A percentile compares a stretch with the other conserved stretches of the same genome.
phyloP scores from a whole-genome alignment of 2,329 filamentous ascomycete species.

The Fusarium stilboides region DNA sequence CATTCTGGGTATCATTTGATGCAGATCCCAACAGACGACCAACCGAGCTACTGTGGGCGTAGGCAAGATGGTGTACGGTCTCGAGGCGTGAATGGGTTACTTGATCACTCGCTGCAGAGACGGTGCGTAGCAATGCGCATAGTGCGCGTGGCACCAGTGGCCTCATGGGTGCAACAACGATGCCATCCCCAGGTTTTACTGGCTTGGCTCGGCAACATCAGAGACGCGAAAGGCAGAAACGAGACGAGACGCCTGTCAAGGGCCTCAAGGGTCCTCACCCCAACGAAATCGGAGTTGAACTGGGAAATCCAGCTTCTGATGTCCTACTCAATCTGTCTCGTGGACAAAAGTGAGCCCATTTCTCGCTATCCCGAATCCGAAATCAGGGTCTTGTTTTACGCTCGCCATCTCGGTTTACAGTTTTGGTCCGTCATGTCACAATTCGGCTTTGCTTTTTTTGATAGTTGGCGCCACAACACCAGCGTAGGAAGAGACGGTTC shows the following conservation, averaged over 20 bases:
- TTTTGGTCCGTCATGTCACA: slow-evolving; percentile 28
- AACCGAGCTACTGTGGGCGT: slow-evolving; percentile 29
- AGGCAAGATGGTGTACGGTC: slow-evolving; percentile 45
- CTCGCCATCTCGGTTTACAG: slow-evolving; percentile 28
- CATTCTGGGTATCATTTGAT: slow-evolving; percentile 33
- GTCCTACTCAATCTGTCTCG: slow-evolving; percentile 27
- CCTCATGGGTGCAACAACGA: slow-evolving; percentile 33
- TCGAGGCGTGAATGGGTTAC: slow-evolving; percentile 45
- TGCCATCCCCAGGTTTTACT: slow-evolving; percentile 44
- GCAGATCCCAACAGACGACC: slow-evolving; percentile 47
- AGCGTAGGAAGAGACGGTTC: slow-evolving; percentile 15
- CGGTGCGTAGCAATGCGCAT: slow-evolving; percentile 31
- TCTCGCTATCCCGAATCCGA: slow-evolving; percentile 33
- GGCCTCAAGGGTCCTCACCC: slow-evolving; percentile 32
- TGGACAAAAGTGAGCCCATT: slow-evolving; percentile 34
- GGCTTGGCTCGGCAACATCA: slow-evolving; percentile 31
- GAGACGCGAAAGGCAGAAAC: slow-evolving; percentile 14
- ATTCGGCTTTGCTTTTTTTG: slow-evolving; percentile 23
- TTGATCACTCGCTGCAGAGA: slow-evolving; percentile 26
- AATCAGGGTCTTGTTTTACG: slow-evolving; percentile 26
- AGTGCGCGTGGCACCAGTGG: slow-evolving; percentile 50
- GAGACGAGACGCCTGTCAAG: slow-evolving; percentile 25
- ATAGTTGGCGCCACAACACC: slow-evolving; percentile 31
- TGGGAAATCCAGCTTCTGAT: slow-evolving; percentile 28
- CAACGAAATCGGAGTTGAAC: slow-evolving; percentile 31